Evolutionary conservation across 805 yeast genomes (phyloP), one percentile per base, ranked within the genome.

Genomic region (Metschnikowia arizonensis): DNA sequence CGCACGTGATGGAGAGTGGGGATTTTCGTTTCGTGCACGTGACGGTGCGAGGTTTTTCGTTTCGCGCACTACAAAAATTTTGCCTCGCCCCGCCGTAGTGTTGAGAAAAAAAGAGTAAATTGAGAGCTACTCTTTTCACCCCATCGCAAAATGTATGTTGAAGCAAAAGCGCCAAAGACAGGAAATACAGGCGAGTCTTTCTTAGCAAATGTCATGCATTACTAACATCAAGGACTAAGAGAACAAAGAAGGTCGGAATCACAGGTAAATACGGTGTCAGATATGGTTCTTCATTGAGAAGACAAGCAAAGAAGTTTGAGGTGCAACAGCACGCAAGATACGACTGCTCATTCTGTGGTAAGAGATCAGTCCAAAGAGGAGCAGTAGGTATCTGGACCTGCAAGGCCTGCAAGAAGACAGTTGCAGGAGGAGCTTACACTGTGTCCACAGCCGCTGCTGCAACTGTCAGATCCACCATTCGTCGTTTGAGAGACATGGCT

Each of bases 201-300:
- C n/a, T n/a, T n/a, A n/a, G n/a, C n/a, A n/a, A n/a, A n/a, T n/a
- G n/a, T n/a, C n/a, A n/a, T n/a, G n/a, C 19, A 14, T 10, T 24
- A 33, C 78, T 74, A 74, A 75, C 79, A 49, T 52, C 33, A 65
- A 88, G 96, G 99, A 87, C 99, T 78, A 93, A 95, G 81, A 91
- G 99, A 87, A 93, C 99, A 66, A 93, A 93, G 95, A 93, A 93
- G 88, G 99, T 93, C 76, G 99, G 99, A 78, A 93, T 93, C 83
- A 93, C 99, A 76, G 99, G 99, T 85, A 95, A 95, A 83, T 93
- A 88, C 85, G 99, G 99, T 88, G 97, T 93, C 81, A 90, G 99
- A 84, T 93, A 93, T 83, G 96, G 99, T 90, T 91, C 99, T 68
- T 95, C 99, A 60, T 82, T 93, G 77, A 91, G 99, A 86, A 88